phyloP scores from a whole-genome alignment of 352 stramenopile species.

The Phytopythium boreale region DNA sequence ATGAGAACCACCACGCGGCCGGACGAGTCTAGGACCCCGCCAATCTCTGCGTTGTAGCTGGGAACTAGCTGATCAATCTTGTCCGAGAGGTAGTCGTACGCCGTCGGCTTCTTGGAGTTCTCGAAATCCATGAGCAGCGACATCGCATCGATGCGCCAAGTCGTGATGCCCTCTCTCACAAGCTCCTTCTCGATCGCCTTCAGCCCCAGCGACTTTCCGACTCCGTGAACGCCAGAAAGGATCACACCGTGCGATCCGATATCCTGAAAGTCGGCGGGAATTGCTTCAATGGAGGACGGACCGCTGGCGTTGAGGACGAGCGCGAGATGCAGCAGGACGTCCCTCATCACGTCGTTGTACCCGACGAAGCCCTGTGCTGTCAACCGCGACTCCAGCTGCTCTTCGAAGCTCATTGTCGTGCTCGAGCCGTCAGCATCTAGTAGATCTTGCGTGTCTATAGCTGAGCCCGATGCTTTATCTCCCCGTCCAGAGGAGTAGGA shows the following conservation, averaged over 20 bases:
- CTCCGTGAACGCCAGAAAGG: constrained; percentile 56
- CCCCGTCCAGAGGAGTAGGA: neutral
- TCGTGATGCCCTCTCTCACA: constrained; percentile 8
- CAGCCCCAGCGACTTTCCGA: constrained; percentile 62
- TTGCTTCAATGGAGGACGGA: neutral
- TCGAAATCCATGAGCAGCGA: constrained; percentile 57
- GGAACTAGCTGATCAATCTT: constrained; percentile 35
- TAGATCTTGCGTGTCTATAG: neutral
- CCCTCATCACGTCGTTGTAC: constrained; percentile 46
- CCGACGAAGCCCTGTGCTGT: constrained; percentile 39
- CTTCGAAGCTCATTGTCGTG: constrained; percentile 9
- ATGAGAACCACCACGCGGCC: constrained; percentile 42
- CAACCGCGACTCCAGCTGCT: constrained; percentile 24
- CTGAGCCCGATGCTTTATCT: neutral
- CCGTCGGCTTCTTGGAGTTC: constrained; percentile 34
- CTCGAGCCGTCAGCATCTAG: neutral
- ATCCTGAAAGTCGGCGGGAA: constrained; percentile 5
- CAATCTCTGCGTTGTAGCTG: neutral
- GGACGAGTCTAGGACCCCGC: neutral
- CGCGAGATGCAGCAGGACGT: constrained; percentile 54
- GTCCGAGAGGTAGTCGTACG: constrained; percentile 56
- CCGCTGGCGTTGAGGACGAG: constrained; percentile 30
- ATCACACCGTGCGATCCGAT: constrained; percentile 52
- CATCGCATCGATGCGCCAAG: constrained; percentile 36
- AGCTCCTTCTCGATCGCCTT: constrained; percentile 27